Evolutionary conservation across 148 eudicot genomes (phyloP), one percentile per base, ranked within the genome.

Genomic region (Dianthus caryophyllus): DNA sequence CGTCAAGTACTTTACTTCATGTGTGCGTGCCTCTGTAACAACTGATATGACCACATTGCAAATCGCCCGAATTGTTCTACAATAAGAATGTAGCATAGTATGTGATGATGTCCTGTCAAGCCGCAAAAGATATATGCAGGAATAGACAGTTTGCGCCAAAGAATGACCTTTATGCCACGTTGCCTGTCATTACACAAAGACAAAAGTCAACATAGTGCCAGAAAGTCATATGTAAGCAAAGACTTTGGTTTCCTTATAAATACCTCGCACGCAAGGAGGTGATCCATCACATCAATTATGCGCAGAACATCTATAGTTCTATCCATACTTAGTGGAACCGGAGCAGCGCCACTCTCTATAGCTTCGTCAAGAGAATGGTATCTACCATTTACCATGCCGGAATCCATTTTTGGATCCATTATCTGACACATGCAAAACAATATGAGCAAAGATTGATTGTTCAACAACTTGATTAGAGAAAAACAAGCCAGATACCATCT

Each of bases 371-470:
- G 70, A 24, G 97, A 90, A 78, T 82, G 78, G 68, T 90, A 94
- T 75, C 72, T 79, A 63, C 82, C 82, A 73, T 75, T 78, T 16
- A 84, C 96, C 74, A 94, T 88, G 48, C 99, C 99, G 43, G 99
- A 94, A 81, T 94, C 99, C 99, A 94, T 86, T 86, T 94, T 94
- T 33, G 99, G 99, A 78, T 94, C 99, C 99, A 94, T 94, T 77
- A 94, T 94, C 99, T 94, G 77, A 56, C 22, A 44, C 57, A 72
- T 52, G 47, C 33, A 72, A 27, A 17, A 21, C 12, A 21, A 24
- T n/a, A 33, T 69, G 25, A 75, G 58, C 47, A 48, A 48, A 30
- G 30, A 22, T 10, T 33, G 30, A 17, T 0, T 17, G 25, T 43
- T 24, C 15, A 24, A 9, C 25, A 59, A 14, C 60, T 48, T 14